Evolutionary conservation across 1,139 yeast genomes (phyloP), one percentile per base, ranked within the genome.

Genomic region (Kazachstania sp.): DNA sequence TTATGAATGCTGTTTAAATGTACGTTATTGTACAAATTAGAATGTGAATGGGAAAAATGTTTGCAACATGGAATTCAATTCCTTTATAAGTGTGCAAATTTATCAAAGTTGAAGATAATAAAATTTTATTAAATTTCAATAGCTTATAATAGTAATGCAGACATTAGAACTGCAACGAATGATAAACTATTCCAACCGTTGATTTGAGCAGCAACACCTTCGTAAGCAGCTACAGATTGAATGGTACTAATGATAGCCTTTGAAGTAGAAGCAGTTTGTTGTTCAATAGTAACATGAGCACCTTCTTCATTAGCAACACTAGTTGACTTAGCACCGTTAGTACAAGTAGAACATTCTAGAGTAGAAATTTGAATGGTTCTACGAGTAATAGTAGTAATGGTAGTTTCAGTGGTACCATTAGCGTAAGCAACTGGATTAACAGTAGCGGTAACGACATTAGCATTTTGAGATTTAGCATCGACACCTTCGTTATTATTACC

Each of bases 151-250:
- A 32, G 19, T 32, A 32, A 15, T 32, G 36, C 36, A 32, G 36
- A 15, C 18, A 32, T 9, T 32, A 32, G 4, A 15, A 32, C 15
- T 4, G 36, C 36, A 6, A 23, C 28, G 28, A 32, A 32, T 32
- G 36, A 32, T 1, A 32, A 15, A 32, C 36, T 32, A 9, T 32
- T 32, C 36, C 36, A 32, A 11, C 36, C 36, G 15, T 12, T 32
- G 15, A 32, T 4, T 15, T 32, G 36, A 35, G 45, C 39, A 20
- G 45, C 41, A 18, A 31, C 26, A 15, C 39, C 36, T 39, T 48
- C 47, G 20, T 41, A 32, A 11, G 41, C 43, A 34, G 49, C 37
- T 19, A 46, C 37, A 29, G 31, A 29, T 12, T 28, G 15, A 34
- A 32, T 35, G 13, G 42, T n/a, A 15, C 36, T 32, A 15, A 32